These are phyloP conservation scores for Hylodesmum podocarpum DNA, from an alignment of 306 rosid genomes.

Conservation along the genomic window DNA sequence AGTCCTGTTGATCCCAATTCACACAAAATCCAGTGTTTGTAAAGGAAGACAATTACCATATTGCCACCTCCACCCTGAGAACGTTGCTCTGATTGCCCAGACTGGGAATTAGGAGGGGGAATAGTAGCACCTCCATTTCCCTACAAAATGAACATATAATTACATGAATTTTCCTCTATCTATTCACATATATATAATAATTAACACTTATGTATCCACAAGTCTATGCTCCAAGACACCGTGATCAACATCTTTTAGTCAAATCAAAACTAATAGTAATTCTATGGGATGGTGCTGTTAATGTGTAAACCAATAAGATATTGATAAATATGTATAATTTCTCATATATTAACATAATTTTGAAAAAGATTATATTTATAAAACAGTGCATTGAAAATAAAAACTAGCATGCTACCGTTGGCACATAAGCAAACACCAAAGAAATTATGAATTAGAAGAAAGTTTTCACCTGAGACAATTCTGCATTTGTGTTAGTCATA, in stretches of 20 bases:
- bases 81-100: conserved; percentile 44
- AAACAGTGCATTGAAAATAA: background rate
- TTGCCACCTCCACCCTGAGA: conserved; percentile 50
- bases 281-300: no score
- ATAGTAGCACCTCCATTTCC: conserved; percentile 52
- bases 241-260: conserved; percentile 9
- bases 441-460: no score
- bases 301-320: no score
- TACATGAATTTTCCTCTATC: background rate
- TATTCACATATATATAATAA: background rate
- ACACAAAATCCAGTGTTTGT: background rate
- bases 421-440: no score
- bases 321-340: no score
- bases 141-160: conserved; percentile 42
- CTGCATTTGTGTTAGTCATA: conserved; percentile 68
- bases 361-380: no score
- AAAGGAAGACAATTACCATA: conserved; percentile 53
- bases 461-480: conserved; percentile 55
- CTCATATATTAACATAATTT: no score
- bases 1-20: conserved; percentile 15
- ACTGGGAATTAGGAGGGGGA: conserved; percentile 44
- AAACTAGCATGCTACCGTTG: no score
- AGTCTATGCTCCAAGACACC: background rate
- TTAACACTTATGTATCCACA: background rate
- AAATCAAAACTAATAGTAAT: background rate